phyloP scores from a whole-genome alignment of 495 filamentous ascomycete species.

The Neurospora africana region DNA sequence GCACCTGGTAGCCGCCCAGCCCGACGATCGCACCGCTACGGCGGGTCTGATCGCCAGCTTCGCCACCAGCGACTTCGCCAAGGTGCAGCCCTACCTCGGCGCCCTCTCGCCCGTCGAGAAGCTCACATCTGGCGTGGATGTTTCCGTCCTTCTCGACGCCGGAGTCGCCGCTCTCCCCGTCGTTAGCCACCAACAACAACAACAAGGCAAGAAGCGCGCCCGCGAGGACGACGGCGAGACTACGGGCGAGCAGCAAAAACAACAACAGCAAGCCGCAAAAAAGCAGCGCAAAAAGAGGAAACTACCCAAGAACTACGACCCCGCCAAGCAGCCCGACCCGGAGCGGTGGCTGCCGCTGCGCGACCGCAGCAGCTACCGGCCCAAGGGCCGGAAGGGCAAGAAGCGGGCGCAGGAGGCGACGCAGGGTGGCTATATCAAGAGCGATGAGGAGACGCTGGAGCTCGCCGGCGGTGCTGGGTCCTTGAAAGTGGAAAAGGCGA shows the following conservation, averaged over 20 bases:
- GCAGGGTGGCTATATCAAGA: conserved; percentile 66
- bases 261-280: conserved; percentile 44
- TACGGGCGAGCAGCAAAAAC: conserved; percentile 39
- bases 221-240: conserved; percentile 30
- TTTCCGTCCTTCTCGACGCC: conserved; percentile 56
- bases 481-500: conserved; percentile 46
- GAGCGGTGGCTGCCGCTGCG: conserved; percentile 88
- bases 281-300: conserved; percentile 61
- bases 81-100: conserved; percentile 48
- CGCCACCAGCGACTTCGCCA: conserved; percentile 52
- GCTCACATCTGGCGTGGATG: conserved; percentile 57
- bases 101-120: conserved; percentile 54
- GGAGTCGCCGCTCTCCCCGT: conserved; percentile 59
- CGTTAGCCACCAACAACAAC: conserved; percentile 9
- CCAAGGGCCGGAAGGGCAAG: conserved; percentile 86
- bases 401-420: conserved; percentile 66
- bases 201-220: conserved; percentile 20
- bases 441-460: conserved; percentile 53
- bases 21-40: conserved; percentile 51
- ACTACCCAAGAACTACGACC: conserved; percentile 69
- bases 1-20: conserved; percentile 49
- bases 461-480: conserved; percentile 51
- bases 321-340: conserved; percentile 66
- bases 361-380: conserved; percentile 78
- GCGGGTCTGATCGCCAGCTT: conserved; percentile 81